Conservation (phyloP, 2,329 filamentous ascomycete species). For the Colletotrichum orbiculare region DNA sequence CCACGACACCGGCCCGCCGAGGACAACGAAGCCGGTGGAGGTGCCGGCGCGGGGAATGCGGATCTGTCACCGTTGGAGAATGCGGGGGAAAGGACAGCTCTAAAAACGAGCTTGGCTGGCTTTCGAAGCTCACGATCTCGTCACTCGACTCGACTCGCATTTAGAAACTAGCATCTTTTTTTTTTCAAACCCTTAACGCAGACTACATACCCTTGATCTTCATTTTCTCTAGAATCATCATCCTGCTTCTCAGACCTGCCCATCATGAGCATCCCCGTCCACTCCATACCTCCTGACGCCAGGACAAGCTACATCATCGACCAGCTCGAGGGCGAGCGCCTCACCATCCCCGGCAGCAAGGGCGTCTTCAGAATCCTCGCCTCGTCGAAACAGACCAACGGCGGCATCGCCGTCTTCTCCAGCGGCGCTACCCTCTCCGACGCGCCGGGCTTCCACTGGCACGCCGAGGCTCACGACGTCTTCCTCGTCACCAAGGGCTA, state of each 20-base stretch:
- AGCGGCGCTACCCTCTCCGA: conserved; percentile 59
- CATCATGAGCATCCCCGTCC: conserved; percentile 47
- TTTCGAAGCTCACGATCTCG: too few species aligned
- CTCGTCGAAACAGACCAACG: conserved; percentile 62
- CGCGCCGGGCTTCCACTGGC: conserved; percentile 66
- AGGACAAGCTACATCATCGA: conserved; percentile 57
- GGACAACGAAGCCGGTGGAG: too few species aligned
- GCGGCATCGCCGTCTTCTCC: conserved; percentile 61
- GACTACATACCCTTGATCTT: not conserved
- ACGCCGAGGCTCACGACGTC: conserved; percentile 66
- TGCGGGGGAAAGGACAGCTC: too few species aligned
- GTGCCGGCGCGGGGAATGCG: too few species aligned
- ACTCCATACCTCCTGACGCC: conserved; percentile 48
- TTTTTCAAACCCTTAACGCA: not conserved
- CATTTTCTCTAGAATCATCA: not conserved
- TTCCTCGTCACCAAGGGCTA: conserved; percentile 66
- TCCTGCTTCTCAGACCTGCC: conserved; percentile 1
- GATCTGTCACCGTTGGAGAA: too few species aligned
- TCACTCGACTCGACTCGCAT: too few species aligned
- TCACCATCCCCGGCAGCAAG: conserved; percentile 64
- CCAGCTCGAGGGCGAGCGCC: conserved; percentile 61
- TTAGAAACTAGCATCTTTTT: not conserved
- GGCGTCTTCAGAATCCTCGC: conserved; percentile 62
- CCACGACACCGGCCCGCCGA: too few species aligned
- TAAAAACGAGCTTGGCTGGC: too few species aligned